Evolutionary conservation across 352 stramenopile species (phyloP).

Genomic region (Pythium dissotocum): DNA sequence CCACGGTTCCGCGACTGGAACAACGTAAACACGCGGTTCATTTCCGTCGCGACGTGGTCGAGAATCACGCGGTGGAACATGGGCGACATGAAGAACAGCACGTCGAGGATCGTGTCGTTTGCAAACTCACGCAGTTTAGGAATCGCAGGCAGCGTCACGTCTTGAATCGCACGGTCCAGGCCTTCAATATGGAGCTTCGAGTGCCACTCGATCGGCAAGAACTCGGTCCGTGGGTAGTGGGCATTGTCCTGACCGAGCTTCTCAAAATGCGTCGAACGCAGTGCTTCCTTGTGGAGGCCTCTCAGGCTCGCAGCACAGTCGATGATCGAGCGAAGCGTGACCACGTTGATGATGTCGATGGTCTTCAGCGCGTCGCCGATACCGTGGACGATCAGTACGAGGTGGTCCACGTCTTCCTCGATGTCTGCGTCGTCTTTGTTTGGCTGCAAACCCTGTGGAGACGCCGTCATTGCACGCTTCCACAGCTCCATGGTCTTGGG

Average conservation of each 20-base stretch:
- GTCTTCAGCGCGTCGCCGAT: slow-evolving; percentile 90
- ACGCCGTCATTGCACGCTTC: slow-evolving; percentile 49
- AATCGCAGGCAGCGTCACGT: slow-evolving; percentile 84
- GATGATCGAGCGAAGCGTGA: slow-evolving; percentile 81
- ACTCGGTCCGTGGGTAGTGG: slow-evolving; percentile 56
- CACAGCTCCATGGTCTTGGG: slow-evolving; percentile 51
- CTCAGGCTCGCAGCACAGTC: slow-evolving; percentile 75
- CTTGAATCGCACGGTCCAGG: slow-evolving; percentile 64
- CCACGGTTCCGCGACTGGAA: slow-evolving; percentile 68
- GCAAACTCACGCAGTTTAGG: slow-evolving; percentile 90
- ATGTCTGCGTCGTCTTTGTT: slow-evolving; percentile 72
- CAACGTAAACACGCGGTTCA: slow-evolving; percentile 87
- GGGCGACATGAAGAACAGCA: slow-evolving; percentile 93
- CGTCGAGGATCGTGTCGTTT: slow-evolving; percentile 92
- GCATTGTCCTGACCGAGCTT: slow-evolving; percentile 35
- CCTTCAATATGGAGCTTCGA: slow-evolving; percentile 84
- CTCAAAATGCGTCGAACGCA: slow-evolving; percentile 71
- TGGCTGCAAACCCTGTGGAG: slow-evolving; percentile 17
- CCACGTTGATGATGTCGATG: slow-evolving; percentile 83
- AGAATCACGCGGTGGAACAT: slow-evolving; percentile 92
- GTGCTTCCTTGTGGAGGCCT: slow-evolving; percentile 62
- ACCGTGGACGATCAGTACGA: slow-evolving; percentile 88
- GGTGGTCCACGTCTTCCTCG: slow-evolving; percentile 77
- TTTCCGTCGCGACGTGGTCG: slow-evolving; percentile 89
- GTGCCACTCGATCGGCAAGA: slow-evolving; percentile 86